Base-by-base conservation (phyloP, 805 yeast species). In the Suhomyces kilbournensis region DNA sequence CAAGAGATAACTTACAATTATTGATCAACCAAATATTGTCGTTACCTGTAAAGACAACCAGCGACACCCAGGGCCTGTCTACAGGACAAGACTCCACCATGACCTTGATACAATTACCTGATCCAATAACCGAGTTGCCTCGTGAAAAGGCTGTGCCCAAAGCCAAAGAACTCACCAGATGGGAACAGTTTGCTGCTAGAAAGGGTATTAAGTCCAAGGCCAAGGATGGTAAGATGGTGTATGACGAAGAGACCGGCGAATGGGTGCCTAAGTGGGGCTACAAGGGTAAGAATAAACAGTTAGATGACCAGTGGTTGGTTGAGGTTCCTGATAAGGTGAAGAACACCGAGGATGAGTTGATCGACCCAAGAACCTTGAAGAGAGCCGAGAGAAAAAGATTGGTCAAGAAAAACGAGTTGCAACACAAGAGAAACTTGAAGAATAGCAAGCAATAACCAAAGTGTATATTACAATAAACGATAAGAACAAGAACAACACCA, bases 181-280 rank as follows among this genome's bases (percentile, higher is more conserved):
- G 99, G 99, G 97, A 94, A 75, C 81, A 81, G 66, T 94, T 94
- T 77, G 99, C 99, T 58, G 88, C 88, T 54, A 89, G 83, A 80
- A 94, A 94, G 75, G 98, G 98, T 64, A 94, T 94, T 68, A 78
- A 87, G 72, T 81, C 96, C 73, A 92, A 89, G 78, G 89, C 88
- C 55, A 91, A 86, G 69, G 85, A 88, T 26, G 97, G 96, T 46
- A 94, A 90, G 74, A 77, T 86, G 81, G 90, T 89, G 1, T 94
- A 75, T 62, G 97, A 94, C 70, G 98, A 94, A 70, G 94, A 81
- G 30, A 74, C 82, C 28, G 92, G 93, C 48, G 92, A 91, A 72
- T 94, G 99, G 99, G 97, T 87, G 55, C 93, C 96, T 62, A 93
- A 91, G 72, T 94, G 99, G 99, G 99, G 99, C 55, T 93, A 87